These are phyloP conservation scores for Stygiomarasmius scandens DNA, from an alignment of 1,284 basidiomycete genomes.

Conservation along the genomic window DNA sequence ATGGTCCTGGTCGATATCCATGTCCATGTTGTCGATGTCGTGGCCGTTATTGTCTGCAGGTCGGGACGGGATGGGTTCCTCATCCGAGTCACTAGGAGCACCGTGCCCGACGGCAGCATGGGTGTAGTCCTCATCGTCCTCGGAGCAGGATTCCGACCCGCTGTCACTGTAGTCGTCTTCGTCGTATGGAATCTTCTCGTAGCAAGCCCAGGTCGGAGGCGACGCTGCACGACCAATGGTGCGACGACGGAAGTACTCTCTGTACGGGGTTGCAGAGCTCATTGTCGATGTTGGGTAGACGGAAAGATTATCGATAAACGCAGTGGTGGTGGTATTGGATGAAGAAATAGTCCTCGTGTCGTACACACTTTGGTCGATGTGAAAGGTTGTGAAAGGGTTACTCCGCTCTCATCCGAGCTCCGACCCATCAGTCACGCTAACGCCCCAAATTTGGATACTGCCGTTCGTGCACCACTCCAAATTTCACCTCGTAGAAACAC, in stretches of 20 bases:
- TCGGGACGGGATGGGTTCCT: slow-evolving; percentile 30
- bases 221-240: slow-evolving; percentile 76
- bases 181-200: slow-evolving; percentile 78
- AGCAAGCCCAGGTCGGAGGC: slow-evolving; percentile 83
- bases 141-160: slow-evolving; percentile 65
- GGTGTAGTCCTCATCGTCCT: slow-evolving; percentile 69
- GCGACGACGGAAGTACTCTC: slow-evolving; percentile 63
- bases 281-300: slow-evolving; percentile 27
- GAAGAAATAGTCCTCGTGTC: neutral
- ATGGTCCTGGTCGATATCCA: slow-evolving; percentile 66
- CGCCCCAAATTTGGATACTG: neutral
- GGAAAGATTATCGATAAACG: neutral
- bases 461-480: neutral
- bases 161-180: slow-evolving; percentile 48
- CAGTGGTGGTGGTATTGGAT: neutral
- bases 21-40: slow-evolving; percentile 47
- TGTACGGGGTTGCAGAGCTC: slow-evolving; percentile 47
- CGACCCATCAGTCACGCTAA: slow-evolving; percentile 5
- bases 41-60: slow-evolving; percentile 34
- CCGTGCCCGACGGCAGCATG: slow-evolving; percentile 31
- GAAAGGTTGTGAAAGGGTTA: neutral
- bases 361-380: neutral
- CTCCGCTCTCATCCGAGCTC: slow-evolving; percentile 1
- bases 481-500: neutral
- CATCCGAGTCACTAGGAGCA: slow-evolving; percentile 38